phyloP scores from a whole-genome alignment of 2,329 filamentous ascomycete genomes.

The Arthroderma sp. region DNA sequence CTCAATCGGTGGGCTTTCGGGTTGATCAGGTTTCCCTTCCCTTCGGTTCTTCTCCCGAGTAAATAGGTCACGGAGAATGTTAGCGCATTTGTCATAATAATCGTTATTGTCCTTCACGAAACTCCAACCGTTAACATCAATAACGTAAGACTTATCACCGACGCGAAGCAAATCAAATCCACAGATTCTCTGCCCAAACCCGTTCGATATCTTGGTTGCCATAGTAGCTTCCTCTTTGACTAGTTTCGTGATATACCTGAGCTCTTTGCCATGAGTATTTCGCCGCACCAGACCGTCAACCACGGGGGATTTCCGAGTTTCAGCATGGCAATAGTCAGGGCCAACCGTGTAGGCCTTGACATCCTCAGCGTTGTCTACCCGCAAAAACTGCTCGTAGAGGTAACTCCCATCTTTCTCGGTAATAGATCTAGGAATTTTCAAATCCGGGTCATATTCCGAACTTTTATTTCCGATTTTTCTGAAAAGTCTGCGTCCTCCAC shows the following conservation, averaged over 20 bases:
- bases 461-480: slow-evolving; percentile 98
- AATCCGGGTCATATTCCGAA: slow-evolving; percentile 74
- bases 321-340: slow-evolving; percentile 82
- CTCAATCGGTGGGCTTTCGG: slow-evolving; percentile 24
- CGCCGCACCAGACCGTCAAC: slow-evolving; percentile 91
- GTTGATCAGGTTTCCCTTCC: slow-evolving; percentile 21
- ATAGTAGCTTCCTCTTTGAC: slow-evolving; percentile 69
- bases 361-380: slow-evolving; percentile 92
- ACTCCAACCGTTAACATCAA: slow-evolving; percentile 98
- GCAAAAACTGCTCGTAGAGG: slow-evolving; percentile 93
- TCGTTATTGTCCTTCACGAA: slow-evolving; percentile 99
- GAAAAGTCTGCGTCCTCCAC: slow-evolving; percentile 83
- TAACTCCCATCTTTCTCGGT: slow-evolving; percentile 72
- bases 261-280: slow-evolving; percentile 93
- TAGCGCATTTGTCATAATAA: slow-evolving; percentile 86
- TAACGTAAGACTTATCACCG: slow-evolving; percentile 84
- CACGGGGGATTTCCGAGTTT: slow-evolving; percentile 92
- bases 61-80: slow-evolving; percentile 78
- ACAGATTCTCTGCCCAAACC: slow-evolving; percentile 89
- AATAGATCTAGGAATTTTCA: slow-evolving; percentile 66
- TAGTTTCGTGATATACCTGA: slow-evolving; percentile 84
- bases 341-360: slow-evolving; percentile 98
- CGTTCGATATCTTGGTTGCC: slow-evolving; percentile 76
- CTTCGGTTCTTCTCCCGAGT: slow-evolving; percentile 53
- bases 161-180: slow-evolving; percentile 89